These are phyloP conservation scores for Astragalus membranaceus DNA, from an alignment of 306 rosid genomes.

Conservation along the genomic window DNA sequence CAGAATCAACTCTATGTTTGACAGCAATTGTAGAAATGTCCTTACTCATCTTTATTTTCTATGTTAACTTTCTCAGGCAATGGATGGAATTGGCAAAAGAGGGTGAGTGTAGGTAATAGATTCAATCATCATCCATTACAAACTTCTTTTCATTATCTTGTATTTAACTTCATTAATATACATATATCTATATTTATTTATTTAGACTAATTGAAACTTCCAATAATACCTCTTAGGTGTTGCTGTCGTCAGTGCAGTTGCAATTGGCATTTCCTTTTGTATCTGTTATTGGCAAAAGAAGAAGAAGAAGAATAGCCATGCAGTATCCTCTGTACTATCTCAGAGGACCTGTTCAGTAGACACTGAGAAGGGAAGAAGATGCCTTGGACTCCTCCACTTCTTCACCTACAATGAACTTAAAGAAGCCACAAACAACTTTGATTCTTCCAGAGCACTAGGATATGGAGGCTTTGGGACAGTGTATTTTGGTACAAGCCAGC, in stretches of 20 bases:
- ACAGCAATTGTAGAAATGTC: not conserved
- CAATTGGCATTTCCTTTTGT: slow-evolving; percentile 12
- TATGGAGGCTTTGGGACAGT: slow-evolving; percentile 87
- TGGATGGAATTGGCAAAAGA: slow-evolving; percentile 17
- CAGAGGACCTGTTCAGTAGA: slow-evolving; percentile 25
- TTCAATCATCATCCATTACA: not conserved
- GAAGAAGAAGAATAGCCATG: slow-evolving; percentile 11
- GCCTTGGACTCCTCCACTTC: slow-evolving; percentile 48
- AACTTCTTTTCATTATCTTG: not conserved
- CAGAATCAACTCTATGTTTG: no score
- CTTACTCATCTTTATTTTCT: slow-evolving; percentile 10
- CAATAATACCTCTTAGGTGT: slow-evolving; percentile 21
- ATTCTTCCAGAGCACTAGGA: slow-evolving; percentile 56
- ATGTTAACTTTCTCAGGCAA: slow-evolving; percentile 38
- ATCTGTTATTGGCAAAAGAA: slow-evolving; percentile 24
- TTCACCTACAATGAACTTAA: slow-evolving; percentile 64
- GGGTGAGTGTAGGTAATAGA: slow-evolving; percentile 28
- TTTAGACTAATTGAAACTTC: slow-evolving; percentile 6
- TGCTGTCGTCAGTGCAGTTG: not conserved
- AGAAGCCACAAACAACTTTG: slow-evolving; percentile 63
- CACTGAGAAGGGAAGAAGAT: slow-evolving; percentile 38
- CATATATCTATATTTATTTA: not conserved
- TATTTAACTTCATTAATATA: not conserved
- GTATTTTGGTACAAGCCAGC: slow-evolving; percentile 47
- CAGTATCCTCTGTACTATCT: slow-evolving; percentile 20